Conservation (phyloP, 2,329 filamentous ascomycete genomes). For the Coleophoma eucalyptorum region DNA sequence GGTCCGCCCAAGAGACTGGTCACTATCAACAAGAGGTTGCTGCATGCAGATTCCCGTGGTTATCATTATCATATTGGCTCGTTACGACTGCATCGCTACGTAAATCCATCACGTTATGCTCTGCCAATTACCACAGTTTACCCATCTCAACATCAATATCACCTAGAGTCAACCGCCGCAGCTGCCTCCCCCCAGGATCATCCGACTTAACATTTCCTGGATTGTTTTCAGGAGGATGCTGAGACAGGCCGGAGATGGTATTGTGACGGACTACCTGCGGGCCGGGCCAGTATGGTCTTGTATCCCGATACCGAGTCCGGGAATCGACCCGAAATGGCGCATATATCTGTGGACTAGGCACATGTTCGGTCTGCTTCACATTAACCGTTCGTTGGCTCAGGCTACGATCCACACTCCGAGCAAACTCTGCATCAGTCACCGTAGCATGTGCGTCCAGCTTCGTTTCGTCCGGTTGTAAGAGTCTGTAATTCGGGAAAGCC, state of each 20-base stretch:
- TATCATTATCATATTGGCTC: not conserved
- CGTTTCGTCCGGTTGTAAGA: conserved; percentile 9
- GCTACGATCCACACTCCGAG: not conserved
- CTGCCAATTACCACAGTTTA: conserved; percentile 11
- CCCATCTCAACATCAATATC: conserved; percentile 13
- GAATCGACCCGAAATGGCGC: not conserved
- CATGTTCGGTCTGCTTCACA: not conserved
- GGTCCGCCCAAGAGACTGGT: too few relatives aligned
- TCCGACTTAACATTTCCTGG: not conserved
- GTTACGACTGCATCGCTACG: not conserved
- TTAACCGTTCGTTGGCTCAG: not conserved
- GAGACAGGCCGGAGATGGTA: not conserved
- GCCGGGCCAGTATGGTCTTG: conserved; percentile 1
- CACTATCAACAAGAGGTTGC: too few relatives aligned
- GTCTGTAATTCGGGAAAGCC: conserved; percentile 8
- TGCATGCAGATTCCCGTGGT: too few relatives aligned
- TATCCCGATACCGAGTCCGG: not conserved
- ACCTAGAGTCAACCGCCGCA: conserved; percentile 19
- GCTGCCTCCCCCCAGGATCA: not conserved
- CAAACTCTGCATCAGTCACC: conserved; percentile 10
- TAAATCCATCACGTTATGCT: too few relatives aligned
- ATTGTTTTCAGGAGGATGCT: conserved; percentile 6
- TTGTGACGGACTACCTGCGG: not conserved
- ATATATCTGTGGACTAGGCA: not conserved
- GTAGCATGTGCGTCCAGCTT: conserved; percentile 15